These are phyloP conservation scores for Xylariales sp. DNA, from an alignment of 2,329 filamentous ascomycete species.

Conservation along the genomic window DNA sequence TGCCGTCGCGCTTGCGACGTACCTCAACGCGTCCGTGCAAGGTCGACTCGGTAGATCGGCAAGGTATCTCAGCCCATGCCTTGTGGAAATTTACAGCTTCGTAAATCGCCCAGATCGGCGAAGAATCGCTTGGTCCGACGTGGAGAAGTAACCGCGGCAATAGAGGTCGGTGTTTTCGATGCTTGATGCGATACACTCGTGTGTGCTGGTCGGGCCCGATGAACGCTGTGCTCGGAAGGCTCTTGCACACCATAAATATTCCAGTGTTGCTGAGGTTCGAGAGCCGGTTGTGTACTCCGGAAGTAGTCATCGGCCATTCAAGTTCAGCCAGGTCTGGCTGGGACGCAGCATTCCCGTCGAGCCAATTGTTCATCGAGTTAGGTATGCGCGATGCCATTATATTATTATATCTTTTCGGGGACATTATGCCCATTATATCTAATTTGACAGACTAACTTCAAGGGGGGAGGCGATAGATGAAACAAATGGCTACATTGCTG, in stretches of 20 bases:
- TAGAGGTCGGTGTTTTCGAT: slow-evolving; percentile 23
- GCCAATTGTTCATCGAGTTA: background rate
- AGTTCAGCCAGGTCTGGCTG: slow-evolving; percentile 6
- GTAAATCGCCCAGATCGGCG: slow-evolving; percentile 32
- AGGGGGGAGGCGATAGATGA: background rate
- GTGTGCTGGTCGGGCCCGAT: slow-evolving; percentile 28
- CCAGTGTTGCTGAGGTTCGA: slow-evolving; percentile 15
- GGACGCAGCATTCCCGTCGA: slow-evolving; percentile 13
- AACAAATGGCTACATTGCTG: no score
- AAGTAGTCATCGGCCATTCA: slow-evolving; percentile 15
- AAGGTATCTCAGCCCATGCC: slow-evolving; percentile 27
- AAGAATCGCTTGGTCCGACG: slow-evolving; percentile 8
- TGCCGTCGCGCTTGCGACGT: slow-evolving; percentile 17
- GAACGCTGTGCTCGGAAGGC: slow-evolving; percentile 17
- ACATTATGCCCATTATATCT: background rate
- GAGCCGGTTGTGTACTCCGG: background rate
- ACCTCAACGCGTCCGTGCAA: slow-evolving; percentile 26
- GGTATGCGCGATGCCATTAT: slow-evolving; percentile 4
- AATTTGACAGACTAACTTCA: background rate
- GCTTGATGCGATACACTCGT: slow-evolving; percentile 26
- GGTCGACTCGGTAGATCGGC: slow-evolving; percentile 22
- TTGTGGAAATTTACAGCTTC: slow-evolving; percentile 17
- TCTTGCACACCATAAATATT: slow-evolving; percentile 21
- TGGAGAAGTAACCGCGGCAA: slow-evolving; percentile 23
- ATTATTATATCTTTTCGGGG: background rate